Percentiles rank a stretch among this genome's conserved stretches.
Conservation (phyloP, 306 rosid genomes). For the Bauhinia variegata region DNA sequence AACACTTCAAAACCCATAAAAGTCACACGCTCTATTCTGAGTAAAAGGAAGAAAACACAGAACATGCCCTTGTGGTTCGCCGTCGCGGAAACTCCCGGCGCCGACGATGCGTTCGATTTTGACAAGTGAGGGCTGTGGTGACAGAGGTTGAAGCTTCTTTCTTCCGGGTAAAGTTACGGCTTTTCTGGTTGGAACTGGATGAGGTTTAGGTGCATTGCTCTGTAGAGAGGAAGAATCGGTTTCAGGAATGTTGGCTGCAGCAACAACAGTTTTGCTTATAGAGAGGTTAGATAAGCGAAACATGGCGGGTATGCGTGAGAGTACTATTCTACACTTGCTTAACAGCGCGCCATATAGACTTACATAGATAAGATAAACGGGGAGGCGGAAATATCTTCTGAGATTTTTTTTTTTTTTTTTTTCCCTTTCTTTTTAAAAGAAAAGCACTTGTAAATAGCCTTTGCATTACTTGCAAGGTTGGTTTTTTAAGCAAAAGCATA, state of each 20-base stretch:
- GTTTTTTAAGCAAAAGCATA: too few species aligned
- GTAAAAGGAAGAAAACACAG: not conserved
- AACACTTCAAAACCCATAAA: not conserved
- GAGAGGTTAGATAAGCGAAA: constrained; percentile 47
- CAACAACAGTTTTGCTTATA: constrained; percentile 40
- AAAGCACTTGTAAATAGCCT: too few species aligned
- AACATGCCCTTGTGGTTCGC: constrained; percentile 55
- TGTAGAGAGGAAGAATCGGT: constrained; percentile 41
- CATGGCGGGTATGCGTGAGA: constrained; percentile 37
- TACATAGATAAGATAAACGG: too few species aligned
- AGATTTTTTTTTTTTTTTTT: too few species aligned
- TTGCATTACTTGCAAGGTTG: too few species aligned
- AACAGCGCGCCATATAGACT: not conserved
- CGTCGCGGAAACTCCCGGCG: constrained; percentile 83
- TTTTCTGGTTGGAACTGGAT: constrained; percentile 24
- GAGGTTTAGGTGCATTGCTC: constrained; percentile 31
- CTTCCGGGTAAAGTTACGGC: constrained; percentile 15
- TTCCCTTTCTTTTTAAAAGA: too few species aligned
- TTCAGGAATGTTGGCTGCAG: constrained; percentile 43
- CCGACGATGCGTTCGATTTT: constrained; percentile 78
- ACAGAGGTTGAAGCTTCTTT: constrained; percentile 31
- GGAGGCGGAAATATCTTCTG: too few species aligned
- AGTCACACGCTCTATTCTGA: not conserved
- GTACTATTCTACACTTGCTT: too few species aligned
- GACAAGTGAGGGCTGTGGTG: constrained; percentile 54